Base-by-base conservation (phyloP, 257 asterid species). In the Cynanchum wilfordii region DNA sequence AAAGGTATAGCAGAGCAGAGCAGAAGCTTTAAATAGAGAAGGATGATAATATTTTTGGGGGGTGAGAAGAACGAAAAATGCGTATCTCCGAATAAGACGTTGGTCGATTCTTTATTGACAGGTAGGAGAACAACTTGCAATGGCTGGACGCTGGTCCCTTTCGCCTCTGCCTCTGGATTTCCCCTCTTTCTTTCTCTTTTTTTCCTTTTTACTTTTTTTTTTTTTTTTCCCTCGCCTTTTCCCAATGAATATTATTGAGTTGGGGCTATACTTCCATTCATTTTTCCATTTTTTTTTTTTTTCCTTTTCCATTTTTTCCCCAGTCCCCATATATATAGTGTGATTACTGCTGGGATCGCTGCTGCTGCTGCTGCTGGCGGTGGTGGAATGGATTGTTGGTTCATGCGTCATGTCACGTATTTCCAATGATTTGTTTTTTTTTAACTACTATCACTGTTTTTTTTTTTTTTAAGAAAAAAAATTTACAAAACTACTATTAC, bases 71-170 rank as follows among this genome's bases (percentile, higher is more conserved):
- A 49, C 72, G 73, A 56, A 24, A 80, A 68, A 55, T 75, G 79
- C 79, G 86, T 79, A 70, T 77, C 74, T 81, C 78, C 82, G 83
- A 79, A 79, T 79, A 80, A 79, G 83, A 80, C 84, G 88, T 75
- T 75, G 84, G 80, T 76, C 73, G 69, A 66, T 74, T 65, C 68
- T 62, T 29, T 79, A 71, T 17, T 69, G 88, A 84, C 66, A 51
- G 87, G 77, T 58, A 73, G 75, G 60, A 47, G 68, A 66, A 75
- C 79, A 75, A 75, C 54, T 75, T 68, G 76, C 55, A 40, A 30
- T 55, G 66, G 66, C 64, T 71, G 75, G 51, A 51, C 42, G 44
- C 47, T 50, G 49, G 49, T 17, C 68, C 68, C 27, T 16, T 33
- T 6, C 8, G 22, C 68, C 40, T 62, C 13, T 36, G 25, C 58